Conservation (phyloP, 225 moss, liverwort and hornwort genomes). For the Pleurozium schreberi region DNA sequence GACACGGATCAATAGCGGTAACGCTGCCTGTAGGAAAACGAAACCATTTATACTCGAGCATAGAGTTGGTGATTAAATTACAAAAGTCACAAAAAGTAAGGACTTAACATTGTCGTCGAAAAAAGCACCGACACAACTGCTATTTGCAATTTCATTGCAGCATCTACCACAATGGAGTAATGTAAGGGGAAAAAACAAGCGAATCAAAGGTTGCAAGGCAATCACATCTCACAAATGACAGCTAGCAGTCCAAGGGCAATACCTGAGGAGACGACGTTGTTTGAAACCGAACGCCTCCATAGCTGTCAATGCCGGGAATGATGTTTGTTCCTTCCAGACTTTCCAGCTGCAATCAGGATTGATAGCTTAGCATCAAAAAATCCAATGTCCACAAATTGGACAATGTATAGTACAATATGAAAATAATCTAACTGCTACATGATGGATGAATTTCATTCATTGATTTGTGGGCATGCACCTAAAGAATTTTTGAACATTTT, state of each 20-base stretch:
- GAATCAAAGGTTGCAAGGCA: not conserved
- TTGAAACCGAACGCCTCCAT: slow-evolving; percentile 67
- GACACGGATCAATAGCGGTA: not conserved
- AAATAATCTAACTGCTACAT: not conserved
- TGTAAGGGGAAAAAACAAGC: not conserved
- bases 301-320: slow-evolving; percentile 26
- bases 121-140: not conserved
- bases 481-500: not conserved
- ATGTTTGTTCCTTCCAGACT: slow-evolving; percentile 41
- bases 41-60: not conserved
- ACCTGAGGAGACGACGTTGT: slow-evolving; percentile 52
- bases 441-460: not conserved
- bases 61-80: not conserved
- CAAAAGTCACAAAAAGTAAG: not conserved
- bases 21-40: not conserved
- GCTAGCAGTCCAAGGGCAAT: not conserved
- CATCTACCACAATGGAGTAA: not conserved
- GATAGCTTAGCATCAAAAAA: not conserved
- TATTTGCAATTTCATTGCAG: not conserved
- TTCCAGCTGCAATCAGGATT: slow-evolving; percentile 36
- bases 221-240: not conserved
- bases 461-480: not conserved
- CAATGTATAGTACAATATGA: not conserved
- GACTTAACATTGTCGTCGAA: not conserved
- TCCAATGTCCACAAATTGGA: not conserved